Evolutionary conservation across 2,329 filamentous ascomycete genomes (phyloP).

Genomic region (Monosporascus sp.): DNA sequence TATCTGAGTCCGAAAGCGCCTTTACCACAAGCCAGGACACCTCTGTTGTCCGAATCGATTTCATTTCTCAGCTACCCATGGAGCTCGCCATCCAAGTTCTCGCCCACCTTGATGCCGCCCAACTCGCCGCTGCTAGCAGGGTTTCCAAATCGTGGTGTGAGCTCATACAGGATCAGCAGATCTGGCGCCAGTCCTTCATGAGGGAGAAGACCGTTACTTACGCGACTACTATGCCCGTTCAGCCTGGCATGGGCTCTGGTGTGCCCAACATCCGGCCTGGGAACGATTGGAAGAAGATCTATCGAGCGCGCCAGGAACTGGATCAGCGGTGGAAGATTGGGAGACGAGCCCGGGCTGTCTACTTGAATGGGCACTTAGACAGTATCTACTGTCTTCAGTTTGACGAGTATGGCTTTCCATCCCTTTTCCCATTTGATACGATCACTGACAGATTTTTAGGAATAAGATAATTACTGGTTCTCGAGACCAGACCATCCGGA

Average conservation of each 20-base stretch:
- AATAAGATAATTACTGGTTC: conserved; percentile 96
- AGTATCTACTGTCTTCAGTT: conserved; percentile 98
- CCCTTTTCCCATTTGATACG: neutral
- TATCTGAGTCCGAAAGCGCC: conserved; percentile 30
- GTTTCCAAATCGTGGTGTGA: conserved; percentile 49
- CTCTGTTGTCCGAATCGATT: conserved; percentile 45
- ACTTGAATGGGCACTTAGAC: conserved; percentile 88
- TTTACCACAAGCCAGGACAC: conserved; percentile 31
- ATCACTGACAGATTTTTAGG: conserved; percentile 42
- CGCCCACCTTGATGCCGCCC: conserved; percentile 47
- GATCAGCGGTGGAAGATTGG: conserved; percentile 75
- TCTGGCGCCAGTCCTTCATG: conserved; percentile 61
- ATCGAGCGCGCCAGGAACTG: conserved; percentile 69
- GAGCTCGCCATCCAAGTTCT: conserved; percentile 58
- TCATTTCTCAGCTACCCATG: conserved; percentile 47
- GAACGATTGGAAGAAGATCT: conserved; percentile 84
- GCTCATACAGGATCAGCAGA: conserved; percentile 46
- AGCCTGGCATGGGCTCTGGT: conserved; percentile 51
- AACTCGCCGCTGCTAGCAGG: conserved; percentile 41
- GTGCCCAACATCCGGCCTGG: conserved; percentile 50
- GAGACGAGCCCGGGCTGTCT: conserved; percentile 68
- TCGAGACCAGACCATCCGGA: conserved; percentile 87
- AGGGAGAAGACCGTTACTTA: conserved; percentile 56
- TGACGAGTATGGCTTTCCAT: conserved; percentile 66
- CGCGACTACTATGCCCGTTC: conserved; percentile 49